A percentile compares a stretch with the other conserved stretches of the same genome.
These are phyloP conservation scores for Trichoderma citrinoviride DNA, from an alignment of 2,329 filamentous ascomycete genomes.

Conservation along the genomic window DNA sequence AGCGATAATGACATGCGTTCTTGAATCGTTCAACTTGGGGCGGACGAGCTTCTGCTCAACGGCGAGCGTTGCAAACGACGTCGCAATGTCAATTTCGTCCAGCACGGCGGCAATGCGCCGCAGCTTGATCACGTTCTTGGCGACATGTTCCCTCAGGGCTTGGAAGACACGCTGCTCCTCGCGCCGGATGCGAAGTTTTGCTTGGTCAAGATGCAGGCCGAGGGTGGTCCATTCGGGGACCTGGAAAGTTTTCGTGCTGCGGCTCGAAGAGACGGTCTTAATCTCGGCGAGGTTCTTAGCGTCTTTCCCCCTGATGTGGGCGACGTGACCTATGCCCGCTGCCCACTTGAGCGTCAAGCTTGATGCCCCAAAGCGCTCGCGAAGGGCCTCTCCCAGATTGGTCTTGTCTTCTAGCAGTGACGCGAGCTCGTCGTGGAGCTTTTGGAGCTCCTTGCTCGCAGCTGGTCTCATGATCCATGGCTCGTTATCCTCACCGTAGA, in stretches of 20 bases:
- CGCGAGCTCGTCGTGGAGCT: constrained; percentile 67
- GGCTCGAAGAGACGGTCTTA: constrained; percentile 67
- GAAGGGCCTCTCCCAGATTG: constrained; percentile 59
- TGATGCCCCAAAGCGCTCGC: constrained; percentile 57
- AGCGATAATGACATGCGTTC: constrained; percentile 72
- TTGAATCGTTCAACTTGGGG: constrained; percentile 65
- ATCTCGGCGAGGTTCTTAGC: constrained; percentile 39
- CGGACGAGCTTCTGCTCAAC: constrained; percentile 69
- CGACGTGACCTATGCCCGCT: constrained; percentile 82
- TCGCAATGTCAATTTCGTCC: constrained; percentile 88
- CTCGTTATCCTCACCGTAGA: constrained; percentile 59
- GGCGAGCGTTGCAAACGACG: constrained; percentile 79
- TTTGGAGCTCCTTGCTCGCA: constrained; percentile 64
- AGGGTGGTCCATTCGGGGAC: constrained; percentile 79
- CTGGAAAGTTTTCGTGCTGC: constrained; percentile 81
- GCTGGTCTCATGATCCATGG: constrained; percentile 64
- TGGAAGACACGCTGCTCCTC: constrained; percentile 84
- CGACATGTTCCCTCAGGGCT: constrained; percentile 69
- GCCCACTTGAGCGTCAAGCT: constrained; percentile 81
- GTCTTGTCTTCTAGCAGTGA: constrained; percentile 59
- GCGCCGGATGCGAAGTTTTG: constrained; percentile 70
- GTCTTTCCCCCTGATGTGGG: constrained; percentile 84
- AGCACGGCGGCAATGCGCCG: constrained; percentile 87
- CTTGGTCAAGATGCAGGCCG: constrained; percentile 74
- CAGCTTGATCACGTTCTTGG: constrained; percentile 78